Evolutionary conservation across 164 flowering plant species (phyloP).

Genomic region (Macadamia tetraphylla): DNA sequence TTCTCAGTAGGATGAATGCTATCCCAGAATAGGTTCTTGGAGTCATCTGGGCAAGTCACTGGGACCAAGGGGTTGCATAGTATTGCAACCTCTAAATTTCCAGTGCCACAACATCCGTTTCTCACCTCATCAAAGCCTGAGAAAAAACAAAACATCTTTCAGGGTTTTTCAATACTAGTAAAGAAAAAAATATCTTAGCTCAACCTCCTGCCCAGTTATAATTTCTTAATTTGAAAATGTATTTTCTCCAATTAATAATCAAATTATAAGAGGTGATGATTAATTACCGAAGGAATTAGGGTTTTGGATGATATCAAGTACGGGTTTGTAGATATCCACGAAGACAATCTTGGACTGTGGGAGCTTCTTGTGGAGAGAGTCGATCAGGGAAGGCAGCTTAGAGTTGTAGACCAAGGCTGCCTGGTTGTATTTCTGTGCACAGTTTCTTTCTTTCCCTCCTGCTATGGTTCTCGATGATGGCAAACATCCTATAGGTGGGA

Average conservation of each 20-base stretch:
- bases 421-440: constrained; percentile 26
- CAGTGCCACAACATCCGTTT: constrained; percentile 45
- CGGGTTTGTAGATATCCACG: constrained; percentile 33
- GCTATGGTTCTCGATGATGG: constrained; percentile 39
- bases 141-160: too few relatives aligned
- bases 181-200: too few relatives aligned
- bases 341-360: constrained; percentile 27
- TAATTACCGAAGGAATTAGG: constrained; percentile 11
- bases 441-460: constrained; percentile 34
- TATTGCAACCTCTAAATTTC: constrained; percentile 29
- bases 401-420: constrained; percentile 37
- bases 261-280: too few relatives aligned
- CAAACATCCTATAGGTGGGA: constrained; percentile 49
- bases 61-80: constrained; percentile 31
- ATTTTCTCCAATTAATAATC: too few relatives aligned
- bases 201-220: too few relatives aligned
- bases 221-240: too few relatives aligned
- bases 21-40: constrained; percentile 53
- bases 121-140: constrained; percentile 31
- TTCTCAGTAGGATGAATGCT: constrained; percentile 47
- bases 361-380: constrained; percentile 13
- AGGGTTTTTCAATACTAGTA: too few relatives aligned
- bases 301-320: constrained; percentile 29
- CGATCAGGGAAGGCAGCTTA: constrained; percentile 27
- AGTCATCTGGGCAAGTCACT: constrained; percentile 25